These are phyloP conservation scores for Rhodofomes roseus DNA, from an alignment of 1,284 basidiomycete species.

Conservation along the genomic window DNA sequence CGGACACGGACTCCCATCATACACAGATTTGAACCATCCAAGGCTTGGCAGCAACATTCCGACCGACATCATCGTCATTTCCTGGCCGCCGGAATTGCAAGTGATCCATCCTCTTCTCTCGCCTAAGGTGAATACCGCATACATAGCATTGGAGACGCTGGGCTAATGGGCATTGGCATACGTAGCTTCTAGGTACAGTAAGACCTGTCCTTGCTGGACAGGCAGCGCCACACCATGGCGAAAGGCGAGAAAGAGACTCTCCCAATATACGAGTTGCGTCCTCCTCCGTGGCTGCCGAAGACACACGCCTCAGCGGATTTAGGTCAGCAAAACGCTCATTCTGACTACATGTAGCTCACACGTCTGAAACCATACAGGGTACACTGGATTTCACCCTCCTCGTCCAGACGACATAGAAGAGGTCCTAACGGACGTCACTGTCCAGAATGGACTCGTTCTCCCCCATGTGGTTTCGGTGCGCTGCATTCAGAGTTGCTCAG, in stretches of 20 bases:
- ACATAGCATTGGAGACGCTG: no score
- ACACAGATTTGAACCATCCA: background rate
- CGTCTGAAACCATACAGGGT: conserved; percentile 70
- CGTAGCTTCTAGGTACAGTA: no score
- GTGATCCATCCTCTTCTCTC: no score
- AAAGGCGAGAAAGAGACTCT: conserved; percentile 32
- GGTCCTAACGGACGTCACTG: conserved; percentile 67
- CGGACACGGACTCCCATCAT: background rate
- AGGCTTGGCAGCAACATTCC: background rate
- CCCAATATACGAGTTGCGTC: conserved; percentile 61
- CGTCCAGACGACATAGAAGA: conserved; percentile 85
- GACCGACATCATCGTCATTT: background rate
- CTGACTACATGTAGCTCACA: background rate
- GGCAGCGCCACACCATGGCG: conserved; percentile 13
- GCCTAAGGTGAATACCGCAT: no score
- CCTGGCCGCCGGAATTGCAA: no score
- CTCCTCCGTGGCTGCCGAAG: conserved; percentile 68
- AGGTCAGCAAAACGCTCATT: conserved; percentile 32
- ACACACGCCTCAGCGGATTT: conserved; percentile 64
- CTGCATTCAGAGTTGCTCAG: conserved; percentile 7
- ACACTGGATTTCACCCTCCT: conserved; percentile 84
- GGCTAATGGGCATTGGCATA: no score
- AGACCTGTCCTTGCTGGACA: no score
- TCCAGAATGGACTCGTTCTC: conserved; percentile 76
- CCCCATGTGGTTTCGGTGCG: conserved; percentile 60